Base-by-base conservation (phyloP, 2,329 filamentous ascomycete species). In the Clonostachys sp. region DNA sequence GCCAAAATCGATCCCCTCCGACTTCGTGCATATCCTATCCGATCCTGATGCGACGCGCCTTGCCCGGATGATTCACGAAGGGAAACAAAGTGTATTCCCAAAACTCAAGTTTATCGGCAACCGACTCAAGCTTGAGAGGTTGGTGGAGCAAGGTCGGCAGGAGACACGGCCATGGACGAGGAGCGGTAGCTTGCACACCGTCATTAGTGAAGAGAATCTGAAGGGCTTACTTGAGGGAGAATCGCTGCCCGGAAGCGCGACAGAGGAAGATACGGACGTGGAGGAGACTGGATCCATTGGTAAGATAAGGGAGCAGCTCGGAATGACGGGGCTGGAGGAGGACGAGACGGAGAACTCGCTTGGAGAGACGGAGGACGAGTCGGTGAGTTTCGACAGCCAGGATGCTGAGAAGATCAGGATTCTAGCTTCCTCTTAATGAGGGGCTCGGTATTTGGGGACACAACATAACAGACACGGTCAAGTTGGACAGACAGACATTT, bases 51-150 rank as follows among this genome's bases (percentile, higher is more conserved):
- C 84, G 4, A 73, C 83, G 44, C 78, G 91, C 5, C 71, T 99
- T 12, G 89, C 87, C 7, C 79, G 87, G 36, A 96, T 97, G 92
- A 80, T 99, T 13, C 87, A 91, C 52, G 87, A 89, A 49, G 94
- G 94, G 17, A 87, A 95, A 64, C 88, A 94, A 65, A 91, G 87
- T 52, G 83, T 87, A 1, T 99, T 95, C 61, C 89, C 94, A 1
- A 95, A 94, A 63, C 75, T 99, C 45, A 89, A 94, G 61, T 99
- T 97, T 61, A 82, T 97, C 50, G 81, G 79, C 20, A 99, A 99
- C 62, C 73, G 94, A 45, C 80, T 96, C 55, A 89, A 89, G 58
- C 74, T 96, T 9, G 94, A 99, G 68, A 77, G 84, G 44, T 56
- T 77, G 44, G 74, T 86, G n/a, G 81, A 86, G 57, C 64, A 70